Conservation (phyloP, 2,329 filamentous ascomycete species). For the Aureobasidium pullulans region DNA sequence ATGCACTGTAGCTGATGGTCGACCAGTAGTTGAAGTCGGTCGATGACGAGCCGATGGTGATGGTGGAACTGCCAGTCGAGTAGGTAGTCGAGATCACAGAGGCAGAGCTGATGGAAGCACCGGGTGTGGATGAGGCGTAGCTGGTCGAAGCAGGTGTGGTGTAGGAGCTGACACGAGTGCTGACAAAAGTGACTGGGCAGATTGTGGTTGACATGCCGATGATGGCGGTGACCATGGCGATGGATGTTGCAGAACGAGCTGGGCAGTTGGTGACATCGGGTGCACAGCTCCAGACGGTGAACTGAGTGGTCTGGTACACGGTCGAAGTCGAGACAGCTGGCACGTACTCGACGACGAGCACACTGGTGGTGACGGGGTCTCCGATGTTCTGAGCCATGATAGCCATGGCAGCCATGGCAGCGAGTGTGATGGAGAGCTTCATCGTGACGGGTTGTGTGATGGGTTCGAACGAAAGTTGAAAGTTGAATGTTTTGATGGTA, state of each 20-base stretch:
- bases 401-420: slow-evolving; percentile 6
- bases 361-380: slow-evolving; percentile 16
- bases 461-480: not conserved
- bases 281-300: slow-evolving; percentile 37
- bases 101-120: slow-evolving; percentile 6
- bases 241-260: slow-evolving; percentile 22
- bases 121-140: slow-evolving; percentile 5
- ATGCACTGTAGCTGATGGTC: slow-evolving; percentile 4
- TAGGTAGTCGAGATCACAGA: slow-evolving; percentile 10
- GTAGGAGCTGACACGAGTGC: slow-evolving; percentile 11
- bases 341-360: slow-evolving; percentile 23
- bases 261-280: slow-evolving; percentile 34
- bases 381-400: slow-evolving; percentile 2
- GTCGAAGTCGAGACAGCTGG: slow-evolving; percentile 33
- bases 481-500: not conserved
- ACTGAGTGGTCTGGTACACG: slow-evolving; percentile 35
- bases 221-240: slow-evolving; percentile 32
- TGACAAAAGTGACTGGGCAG: slow-evolving; percentile 33
- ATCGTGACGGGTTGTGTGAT: slow-evolving; percentile 7
- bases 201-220: slow-evolving; percentile 37
- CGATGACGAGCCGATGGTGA: not conserved
- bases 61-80: slow-evolving; percentile 8
- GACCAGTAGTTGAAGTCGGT: slow-evolving; percentile 4
- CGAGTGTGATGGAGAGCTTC: slow-evolving; percentile 8
- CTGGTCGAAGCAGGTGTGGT: slow-evolving; percentile 15